Conservation (phyloP, 306 rosid genomes). For the Cicer arietinum region DNA sequence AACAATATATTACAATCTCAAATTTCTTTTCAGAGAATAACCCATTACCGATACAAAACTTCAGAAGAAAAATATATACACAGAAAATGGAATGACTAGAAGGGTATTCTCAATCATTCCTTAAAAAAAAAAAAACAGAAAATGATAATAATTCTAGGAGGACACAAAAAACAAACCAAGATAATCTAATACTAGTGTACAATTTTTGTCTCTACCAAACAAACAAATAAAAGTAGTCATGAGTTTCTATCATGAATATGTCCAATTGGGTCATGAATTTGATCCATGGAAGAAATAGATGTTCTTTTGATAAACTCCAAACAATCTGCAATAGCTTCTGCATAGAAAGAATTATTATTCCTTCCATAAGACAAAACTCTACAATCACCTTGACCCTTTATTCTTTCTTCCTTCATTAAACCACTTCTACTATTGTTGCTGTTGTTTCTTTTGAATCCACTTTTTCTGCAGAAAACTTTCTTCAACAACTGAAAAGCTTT, state of each 20-base stretch:
- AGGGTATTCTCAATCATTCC: conserved; percentile 26
- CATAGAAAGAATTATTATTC: conserved; percentile 82
- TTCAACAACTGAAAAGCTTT: conserved; percentile 49
- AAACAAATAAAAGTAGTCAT: conserved; percentile 28
- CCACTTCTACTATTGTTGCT: conserved; percentile 45
- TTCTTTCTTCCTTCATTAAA: conserved; percentile 40
- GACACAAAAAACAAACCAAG: conserved; percentile 24
- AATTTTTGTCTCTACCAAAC: conserved; percentile 33
- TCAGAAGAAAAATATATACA: conserved; percentile 29
- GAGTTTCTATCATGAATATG: conserved; percentile 48
- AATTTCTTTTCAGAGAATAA: conserved; percentile 43
- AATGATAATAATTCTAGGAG: conserved; percentile 33
- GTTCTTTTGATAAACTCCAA: conserved; percentile 86
- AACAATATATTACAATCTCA: conserved; percentile 43
- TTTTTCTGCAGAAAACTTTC: conserved; percentile 46
- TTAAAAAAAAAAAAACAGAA: conserved; percentile 11
- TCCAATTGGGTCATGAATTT: conserved; percentile 49
- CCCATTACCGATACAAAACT: conserved; percentile 41
- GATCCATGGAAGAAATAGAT: conserved; percentile 65
- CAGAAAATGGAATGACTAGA: conserved; percentile 23
- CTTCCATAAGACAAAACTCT: conserved; percentile 56
- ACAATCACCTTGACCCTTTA: conserved; percentile 33
- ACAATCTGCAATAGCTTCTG: conserved; percentile 94
- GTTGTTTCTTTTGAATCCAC: conserved; percentile 46
- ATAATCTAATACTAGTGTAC: conserved; percentile 4